Conservation (phyloP, 495 filamentous ascomycete genomes). For the Talaromyces stipitatus region DNA sequence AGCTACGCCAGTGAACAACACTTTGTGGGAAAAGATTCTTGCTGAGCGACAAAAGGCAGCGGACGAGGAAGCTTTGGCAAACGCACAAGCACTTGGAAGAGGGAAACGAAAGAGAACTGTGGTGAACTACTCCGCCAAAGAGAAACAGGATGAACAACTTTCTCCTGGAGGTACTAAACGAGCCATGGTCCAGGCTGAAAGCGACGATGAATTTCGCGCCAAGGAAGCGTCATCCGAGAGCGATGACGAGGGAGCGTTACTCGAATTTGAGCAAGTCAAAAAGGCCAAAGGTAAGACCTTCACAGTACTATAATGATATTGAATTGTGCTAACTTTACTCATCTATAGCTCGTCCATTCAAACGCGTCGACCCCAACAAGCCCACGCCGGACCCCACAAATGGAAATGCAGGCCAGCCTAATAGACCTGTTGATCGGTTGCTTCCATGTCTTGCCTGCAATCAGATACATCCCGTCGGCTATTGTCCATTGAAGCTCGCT, state of each 20-base stretch:
- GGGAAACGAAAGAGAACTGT: constrained; percentile 59
- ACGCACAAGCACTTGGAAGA: constrained; percentile 66
- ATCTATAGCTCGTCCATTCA: constrained; percentile 25
- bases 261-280: constrained; percentile 13
- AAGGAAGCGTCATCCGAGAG: constrained; percentile 15
- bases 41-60: constrained; percentile 73
- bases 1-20: constrained; percentile 36
- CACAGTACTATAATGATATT: background rate
- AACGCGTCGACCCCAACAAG: constrained; percentile 24
- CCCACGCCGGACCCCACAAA: constrained; percentile 20
- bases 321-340: background rate
- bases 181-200: constrained; percentile 17
- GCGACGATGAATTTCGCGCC: constrained; percentile 27
- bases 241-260: constrained; percentile 17
- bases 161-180: constrained; percentile 17
- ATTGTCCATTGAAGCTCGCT: constrained; percentile 52
- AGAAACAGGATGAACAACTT: constrained; percentile 8
- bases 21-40: constrained; percentile 84
- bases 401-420: constrained; percentile 23
- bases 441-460: constrained; percentile 48
- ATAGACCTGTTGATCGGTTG: constrained; percentile 7
- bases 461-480: constrained; percentile 42
- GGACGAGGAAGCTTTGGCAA: constrained; percentile 52
- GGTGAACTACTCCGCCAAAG: constrained; percentile 31
- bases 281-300: constrained; percentile 16